These are phyloP conservation scores for Boehmeria nivea DNA, from an alignment of 306 rosid genomes.

Conservation along the genomic window DNA sequence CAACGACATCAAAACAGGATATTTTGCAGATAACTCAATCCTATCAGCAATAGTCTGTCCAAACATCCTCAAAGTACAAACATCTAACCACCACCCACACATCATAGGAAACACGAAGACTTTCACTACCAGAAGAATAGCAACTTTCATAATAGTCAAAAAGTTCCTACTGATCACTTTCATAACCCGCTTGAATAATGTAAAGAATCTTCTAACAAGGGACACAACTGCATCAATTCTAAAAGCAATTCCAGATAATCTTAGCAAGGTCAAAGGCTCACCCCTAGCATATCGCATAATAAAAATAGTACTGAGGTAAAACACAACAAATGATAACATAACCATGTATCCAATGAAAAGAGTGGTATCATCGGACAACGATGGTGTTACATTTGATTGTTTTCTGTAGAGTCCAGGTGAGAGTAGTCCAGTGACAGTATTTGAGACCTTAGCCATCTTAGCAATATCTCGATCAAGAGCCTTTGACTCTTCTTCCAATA, in stretches of 20 bases:
- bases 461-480: slow-evolving; percentile 3
- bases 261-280: slow-evolving; percentile 5
- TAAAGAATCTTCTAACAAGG: slow-evolving; percentile 2
- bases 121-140: slow-evolving; percentile 5
- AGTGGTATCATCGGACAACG: slow-evolving; percentile 10
- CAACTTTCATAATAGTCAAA: slow-evolving; percentile 5
- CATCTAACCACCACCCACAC: slow-evolving; percentile 25
- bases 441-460: no score
- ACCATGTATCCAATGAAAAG: slow-evolving; percentile 15
- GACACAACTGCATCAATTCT: slow-evolving; percentile 1
- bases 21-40: neutral
- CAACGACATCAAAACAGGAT: slow-evolving; percentile 15
- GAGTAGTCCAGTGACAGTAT: no score
- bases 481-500: neutral
- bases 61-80: slow-evolving; percentile 16
- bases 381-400: neutral
- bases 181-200: neutral
- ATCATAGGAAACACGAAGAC: slow-evolving; percentile 10
- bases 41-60: slow-evolving; percentile 12
- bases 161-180: slow-evolving; percentile 4
- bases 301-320: slow-evolving; percentile 10
- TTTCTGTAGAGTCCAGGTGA: neutral
- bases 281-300: slow-evolving; percentile 9
- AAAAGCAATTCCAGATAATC: slow-evolving; percentile 8
- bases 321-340: slow-evolving; percentile 6